phyloP scores from a whole-genome alignment of 2,329 filamentous ascomycete species.

The Colletotrichum tabaci region DNA sequence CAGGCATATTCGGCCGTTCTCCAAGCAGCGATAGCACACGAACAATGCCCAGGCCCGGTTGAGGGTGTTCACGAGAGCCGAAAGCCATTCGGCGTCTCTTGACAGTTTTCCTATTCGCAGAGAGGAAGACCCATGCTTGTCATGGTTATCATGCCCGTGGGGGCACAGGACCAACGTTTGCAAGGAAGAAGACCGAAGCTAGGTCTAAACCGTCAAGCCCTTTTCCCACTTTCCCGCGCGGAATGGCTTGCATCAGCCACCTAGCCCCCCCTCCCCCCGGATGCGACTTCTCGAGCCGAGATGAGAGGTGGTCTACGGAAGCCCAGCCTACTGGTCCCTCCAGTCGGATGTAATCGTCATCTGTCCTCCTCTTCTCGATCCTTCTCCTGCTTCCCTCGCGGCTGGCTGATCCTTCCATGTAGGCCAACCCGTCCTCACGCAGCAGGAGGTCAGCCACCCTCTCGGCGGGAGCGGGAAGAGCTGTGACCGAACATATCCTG shows the following conservation, averaged over 20 bases:
- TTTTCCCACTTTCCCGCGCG: not conserved
- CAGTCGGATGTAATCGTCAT: not conserved
- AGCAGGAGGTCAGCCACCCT: not conserved
- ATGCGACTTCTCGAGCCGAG: not conserved
- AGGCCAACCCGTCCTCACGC: not conserved
- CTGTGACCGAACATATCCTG: not conserved
- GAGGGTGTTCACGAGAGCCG: too few species aligned
- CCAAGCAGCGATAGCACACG: too few species aligned
- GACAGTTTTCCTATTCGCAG: too few species aligned
- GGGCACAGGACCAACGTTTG: not conserved
- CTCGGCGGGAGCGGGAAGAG: not conserved
- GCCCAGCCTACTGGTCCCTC: not conserved
- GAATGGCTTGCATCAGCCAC: not conserved
- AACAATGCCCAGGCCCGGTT: too few species aligned
- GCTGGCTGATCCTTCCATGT: not conserved
- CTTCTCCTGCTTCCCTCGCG: not conserved
- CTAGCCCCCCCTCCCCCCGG: not conserved
- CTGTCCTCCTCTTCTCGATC: not conserved
- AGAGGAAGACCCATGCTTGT: too few species aligned
- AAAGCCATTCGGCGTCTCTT: not conserved
- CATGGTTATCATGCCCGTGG: not conserved
- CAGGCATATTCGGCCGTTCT: too few species aligned
- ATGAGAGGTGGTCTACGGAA: not conserved
- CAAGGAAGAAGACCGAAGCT: not conserved
- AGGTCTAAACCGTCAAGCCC: not conserved